Evolutionary conservation across 2,329 filamentous ascomycete genomes (phyloP).

Genomic region (Elsinoe ampelina): DNA sequence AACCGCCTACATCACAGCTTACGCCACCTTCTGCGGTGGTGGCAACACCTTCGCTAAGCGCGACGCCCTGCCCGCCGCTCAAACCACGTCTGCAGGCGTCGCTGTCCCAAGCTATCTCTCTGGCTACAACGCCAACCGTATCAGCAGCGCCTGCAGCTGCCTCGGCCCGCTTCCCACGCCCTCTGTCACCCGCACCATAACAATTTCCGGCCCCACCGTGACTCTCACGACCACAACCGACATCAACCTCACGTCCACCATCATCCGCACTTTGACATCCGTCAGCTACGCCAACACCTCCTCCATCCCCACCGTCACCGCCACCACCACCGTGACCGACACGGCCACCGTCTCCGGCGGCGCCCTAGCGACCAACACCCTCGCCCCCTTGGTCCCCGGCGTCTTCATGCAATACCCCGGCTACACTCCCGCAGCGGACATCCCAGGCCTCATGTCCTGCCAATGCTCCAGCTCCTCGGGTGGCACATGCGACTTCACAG

Average conservation of each 20-base stretch:
- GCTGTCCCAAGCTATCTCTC: background rate
- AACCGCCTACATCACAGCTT: background rate
- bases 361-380: background rate
- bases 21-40: constrained; percentile 3
- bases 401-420: constrained; percentile 9
- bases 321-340: background rate
- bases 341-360: background rate
- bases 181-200: background rate
- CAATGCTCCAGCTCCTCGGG: background rate
- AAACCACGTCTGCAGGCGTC: background rate
- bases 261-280: background rate
- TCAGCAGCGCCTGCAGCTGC: constrained; percentile 2
- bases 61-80: background rate
- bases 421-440: background rate
- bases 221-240: background rate
- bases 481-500: constrained; percentile 4
- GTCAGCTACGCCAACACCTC: constrained; percentile 10
- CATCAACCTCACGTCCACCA: background rate
- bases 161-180: background rate
- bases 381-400: background rate
- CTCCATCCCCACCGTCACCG: constrained; percentile 3
- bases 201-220: background rate
- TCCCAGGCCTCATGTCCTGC: background rate
- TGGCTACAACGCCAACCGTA: background rate
- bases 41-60: constrained; percentile 6